Evolutionary conservation across 2,329 filamentous ascomycete species (phyloP).

Genomic region (Nigrospora sphaerica): DNA sequence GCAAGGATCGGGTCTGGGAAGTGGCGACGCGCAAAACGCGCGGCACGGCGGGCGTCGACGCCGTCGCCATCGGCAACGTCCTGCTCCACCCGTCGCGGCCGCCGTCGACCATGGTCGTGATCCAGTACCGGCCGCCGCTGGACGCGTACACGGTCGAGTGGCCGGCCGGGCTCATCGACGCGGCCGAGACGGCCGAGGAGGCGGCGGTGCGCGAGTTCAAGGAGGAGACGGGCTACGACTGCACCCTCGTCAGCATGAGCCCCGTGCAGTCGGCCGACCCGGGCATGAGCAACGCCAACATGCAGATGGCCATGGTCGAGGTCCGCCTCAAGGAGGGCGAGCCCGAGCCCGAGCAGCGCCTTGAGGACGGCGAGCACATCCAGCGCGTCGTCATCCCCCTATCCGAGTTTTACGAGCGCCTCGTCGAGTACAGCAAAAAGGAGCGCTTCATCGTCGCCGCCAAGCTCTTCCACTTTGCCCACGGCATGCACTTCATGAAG

Average conservation of each 20-base stretch:
- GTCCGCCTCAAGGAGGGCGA: conserved; percentile 43
- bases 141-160: conserved; percentile 46
- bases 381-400: conserved; percentile 52
- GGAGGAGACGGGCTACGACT: conserved; percentile 52
- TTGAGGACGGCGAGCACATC: conserved; percentile 57
- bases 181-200: conserved; percentile 40
- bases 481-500: conserved; percentile 44
- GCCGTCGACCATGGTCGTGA: conserved; percentile 40
- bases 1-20: conserved; percentile 50
- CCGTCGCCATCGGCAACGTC: conserved; percentile 56
- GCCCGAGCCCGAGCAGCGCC: conserved; percentile 44
- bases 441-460: conserved; percentile 46
- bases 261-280: conserved; percentile 50
- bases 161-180: conserved; percentile 47
- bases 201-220: conserved; percentile 46
- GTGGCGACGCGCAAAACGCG: conserved; percentile 52
- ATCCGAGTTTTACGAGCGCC: conserved; percentile 44
- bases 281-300: conserved; percentile 51
- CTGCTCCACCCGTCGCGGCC: conserved; percentile 37
- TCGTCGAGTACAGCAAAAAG: conserved; percentile 37
- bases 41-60: conserved; percentile 47
- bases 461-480: conserved; percentile 54
- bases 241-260: conserved; percentile 35
- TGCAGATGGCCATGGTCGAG: conserved; percentile 54
- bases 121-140: conserved; percentile 45